phyloP scores from a whole-genome alignment of 2,329 filamentous ascomycete genomes.

The Aspergillus sp. region DNA sequence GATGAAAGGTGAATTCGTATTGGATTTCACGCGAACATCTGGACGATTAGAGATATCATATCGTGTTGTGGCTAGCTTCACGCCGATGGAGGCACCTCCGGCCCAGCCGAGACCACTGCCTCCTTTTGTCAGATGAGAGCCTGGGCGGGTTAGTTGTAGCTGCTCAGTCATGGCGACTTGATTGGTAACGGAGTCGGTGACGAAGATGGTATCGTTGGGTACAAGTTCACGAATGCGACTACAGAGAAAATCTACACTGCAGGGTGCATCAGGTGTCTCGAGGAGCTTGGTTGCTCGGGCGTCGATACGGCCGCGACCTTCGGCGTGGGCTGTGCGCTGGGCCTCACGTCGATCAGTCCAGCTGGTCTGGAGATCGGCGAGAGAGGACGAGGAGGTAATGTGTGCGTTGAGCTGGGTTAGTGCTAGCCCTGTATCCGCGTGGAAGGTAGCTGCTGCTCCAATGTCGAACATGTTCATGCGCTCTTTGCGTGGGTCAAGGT shows the following conservation, averaged over 20 bases:
- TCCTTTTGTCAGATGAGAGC: constrained; percentile 62
- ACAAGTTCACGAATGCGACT: constrained; percentile 6
- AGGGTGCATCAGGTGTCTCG: background rate
- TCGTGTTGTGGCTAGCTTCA: constrained; percentile 63
- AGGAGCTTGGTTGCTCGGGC: background rate
- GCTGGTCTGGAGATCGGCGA: background rate
- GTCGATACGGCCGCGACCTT: background rate
- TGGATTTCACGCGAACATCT: background rate
- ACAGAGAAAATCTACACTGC: constrained; percentile 10
- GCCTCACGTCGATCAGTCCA: background rate
- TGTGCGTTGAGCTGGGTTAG: constrained; percentile 9
- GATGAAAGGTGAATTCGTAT: background rate
- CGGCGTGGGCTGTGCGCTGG: background rate
- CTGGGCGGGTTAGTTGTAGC: constrained; percentile 9
- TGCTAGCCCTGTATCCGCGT: constrained; percentile 8
- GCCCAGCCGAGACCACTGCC: constrained; percentile 78
- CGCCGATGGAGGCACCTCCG: constrained; percentile 70
- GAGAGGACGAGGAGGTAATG: background rate
- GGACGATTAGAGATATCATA: constrained; percentile 9
- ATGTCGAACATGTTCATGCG: constrained; percentile 35
- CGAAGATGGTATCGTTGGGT: constrained; percentile 8
- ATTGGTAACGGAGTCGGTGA: constrained; percentile 14
- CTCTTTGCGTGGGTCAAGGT: constrained; percentile 61
- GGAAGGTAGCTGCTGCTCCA: constrained; percentile 8
- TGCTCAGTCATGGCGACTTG: constrained; percentile 12